Conservation (phyloP, 768 basidiomycete genomes). For the Omphalotus guepiniiformis region DNA sequence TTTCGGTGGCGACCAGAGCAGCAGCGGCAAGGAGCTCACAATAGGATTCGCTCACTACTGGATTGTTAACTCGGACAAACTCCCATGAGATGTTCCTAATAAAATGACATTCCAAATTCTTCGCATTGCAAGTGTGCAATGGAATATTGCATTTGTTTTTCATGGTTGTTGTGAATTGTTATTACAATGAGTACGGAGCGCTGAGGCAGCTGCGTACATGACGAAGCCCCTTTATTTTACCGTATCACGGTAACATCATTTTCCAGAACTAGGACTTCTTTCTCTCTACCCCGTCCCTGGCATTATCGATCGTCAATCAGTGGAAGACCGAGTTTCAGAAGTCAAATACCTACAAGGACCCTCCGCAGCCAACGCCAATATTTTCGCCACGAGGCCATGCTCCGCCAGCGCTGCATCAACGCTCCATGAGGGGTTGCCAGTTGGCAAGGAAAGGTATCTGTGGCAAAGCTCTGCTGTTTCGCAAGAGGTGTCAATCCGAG, state of each 20-base stretch:
- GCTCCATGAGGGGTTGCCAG: conserved; percentile 54
- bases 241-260: neutral
- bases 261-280: neutral
- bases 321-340: conserved; percentile 14
- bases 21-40: too few species aligned
- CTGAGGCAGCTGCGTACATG: too few species aligned
- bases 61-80: too few species aligned
- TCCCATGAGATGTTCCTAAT: too few species aligned
- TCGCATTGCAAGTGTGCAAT: too few species aligned
- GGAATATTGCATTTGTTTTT: too few species aligned
- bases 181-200: too few species aligned
- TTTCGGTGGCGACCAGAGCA: too few species aligned
- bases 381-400: conserved; percentile 51
- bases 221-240: neutral
- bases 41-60: too few species aligned
- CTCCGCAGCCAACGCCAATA: conserved; percentile 52
- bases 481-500: too few species aligned
- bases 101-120: too few species aligned
- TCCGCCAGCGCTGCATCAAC: conserved; percentile 56
- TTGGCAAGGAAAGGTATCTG: conserved; percentile 50
- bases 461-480: conserved; percentile 3
- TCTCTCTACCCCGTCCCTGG: neutral
- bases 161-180: too few species aligned
- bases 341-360: conserved; percentile 30
- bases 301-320: neutral